Conservation (phyloP, 2,329 filamentous ascomycete species). For the Geoglossum cookeanum region DNA sequence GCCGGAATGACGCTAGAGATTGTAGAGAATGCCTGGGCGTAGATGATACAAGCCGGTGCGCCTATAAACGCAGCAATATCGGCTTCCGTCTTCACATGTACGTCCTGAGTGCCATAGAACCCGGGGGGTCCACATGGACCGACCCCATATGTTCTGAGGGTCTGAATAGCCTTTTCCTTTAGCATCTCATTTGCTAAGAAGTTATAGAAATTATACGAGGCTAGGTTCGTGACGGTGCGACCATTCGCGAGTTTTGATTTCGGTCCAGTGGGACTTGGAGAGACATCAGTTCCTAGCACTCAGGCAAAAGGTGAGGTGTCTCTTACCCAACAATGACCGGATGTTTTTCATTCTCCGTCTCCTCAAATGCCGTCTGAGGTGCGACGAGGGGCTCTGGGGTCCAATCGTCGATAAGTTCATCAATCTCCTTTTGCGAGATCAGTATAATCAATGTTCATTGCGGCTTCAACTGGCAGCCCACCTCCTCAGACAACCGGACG, state of each 20-base stretch:
- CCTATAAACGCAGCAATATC: constrained; percentile 85
- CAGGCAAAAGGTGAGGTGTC: not conserved
- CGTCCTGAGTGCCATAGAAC: constrained; percentile 96
- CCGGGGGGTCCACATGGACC: constrained; percentile 92
- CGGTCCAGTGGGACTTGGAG: constrained; percentile 59
- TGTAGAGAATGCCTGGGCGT: constrained; percentile 89
- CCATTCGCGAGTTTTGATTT: constrained; percentile 79
- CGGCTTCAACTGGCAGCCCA: constrained; percentile 14
- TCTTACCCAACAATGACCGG: constrained; percentile 73
- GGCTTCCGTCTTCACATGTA: constrained; percentile 90
- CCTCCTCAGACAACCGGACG: constrained; percentile 72
- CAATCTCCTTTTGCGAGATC: constrained; percentile 49
- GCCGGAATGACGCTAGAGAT: constrained; percentile 94
- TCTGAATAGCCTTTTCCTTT: constrained; percentile 88
- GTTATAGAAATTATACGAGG: constrained; percentile 95
- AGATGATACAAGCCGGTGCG: constrained; percentile 77
- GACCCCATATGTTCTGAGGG: constrained; percentile 85
- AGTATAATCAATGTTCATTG: not conserved
- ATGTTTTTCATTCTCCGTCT: constrained; percentile 62
- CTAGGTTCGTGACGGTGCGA: constrained; percentile 80
- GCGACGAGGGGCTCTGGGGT: constrained; percentile 78
- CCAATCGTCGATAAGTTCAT: constrained; percentile 94
- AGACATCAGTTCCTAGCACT: constrained; percentile 3
- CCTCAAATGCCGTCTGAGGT: constrained; percentile 53
- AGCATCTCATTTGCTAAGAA: constrained; percentile 82